These are phyloP conservation scores for Quercus alba DNA, from an alignment of 306 rosid species.

Conservation along the genomic window DNA sequence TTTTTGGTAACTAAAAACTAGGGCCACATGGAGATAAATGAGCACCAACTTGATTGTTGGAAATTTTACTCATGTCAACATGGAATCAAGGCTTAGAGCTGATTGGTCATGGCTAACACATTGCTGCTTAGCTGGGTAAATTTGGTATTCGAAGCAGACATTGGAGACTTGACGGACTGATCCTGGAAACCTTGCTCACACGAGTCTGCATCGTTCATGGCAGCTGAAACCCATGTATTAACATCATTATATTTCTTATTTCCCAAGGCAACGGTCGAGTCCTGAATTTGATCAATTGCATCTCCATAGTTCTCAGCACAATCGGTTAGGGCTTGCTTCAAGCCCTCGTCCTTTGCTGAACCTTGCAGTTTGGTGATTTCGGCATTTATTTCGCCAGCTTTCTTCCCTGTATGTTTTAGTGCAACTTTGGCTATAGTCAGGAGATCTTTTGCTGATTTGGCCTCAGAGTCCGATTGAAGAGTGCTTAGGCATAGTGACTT, in stretches of 20 bases:
- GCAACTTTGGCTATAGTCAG: background rate
- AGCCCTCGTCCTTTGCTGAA: background rate
- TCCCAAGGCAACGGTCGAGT: background rate
- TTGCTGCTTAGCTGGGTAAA: constrained; percentile 7
- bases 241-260: constrained; percentile 1
- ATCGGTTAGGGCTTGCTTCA: background rate
- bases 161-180: background rate
- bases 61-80: no score
- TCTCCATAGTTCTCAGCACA: background rate
- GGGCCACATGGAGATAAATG: no score
- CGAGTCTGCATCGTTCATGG: constrained; percentile 9
- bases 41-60: no score
- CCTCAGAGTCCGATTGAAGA: no score
- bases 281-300: background rate
- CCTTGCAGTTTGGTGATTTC: background rate
- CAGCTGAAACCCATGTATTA: constrained; percentile 1
- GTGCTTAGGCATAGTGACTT: no score
- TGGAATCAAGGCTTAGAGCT: background rate
- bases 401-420: background rate
- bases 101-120: constrained; percentile 12
- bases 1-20: no score
- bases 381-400: background rate
- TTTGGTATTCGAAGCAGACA: background rate
- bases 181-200: constrained; percentile 14
- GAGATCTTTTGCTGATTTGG: no score